Evolutionary conservation across 2,329 filamentous ascomycete species (phyloP), one percentile per base, ranked within the genome.

Genomic region (Fusarium sp.): DNA sequence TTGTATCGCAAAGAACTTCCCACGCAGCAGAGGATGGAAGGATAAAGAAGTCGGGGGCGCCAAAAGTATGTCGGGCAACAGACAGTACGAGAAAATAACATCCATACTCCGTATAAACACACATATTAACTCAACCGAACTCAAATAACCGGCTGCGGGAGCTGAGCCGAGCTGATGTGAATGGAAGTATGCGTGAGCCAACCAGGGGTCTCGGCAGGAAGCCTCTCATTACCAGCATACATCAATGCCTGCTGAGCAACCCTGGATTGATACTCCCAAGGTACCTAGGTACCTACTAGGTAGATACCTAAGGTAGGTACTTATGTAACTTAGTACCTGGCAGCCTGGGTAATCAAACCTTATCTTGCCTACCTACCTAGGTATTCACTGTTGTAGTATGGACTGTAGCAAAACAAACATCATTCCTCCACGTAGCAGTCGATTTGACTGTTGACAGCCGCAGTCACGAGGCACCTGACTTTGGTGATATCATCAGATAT

Each of bases 151-250:
- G 28, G 28, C 51, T 31, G 26, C 41, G 31, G 41, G 24, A 50
- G 20, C 41, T 58, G 30, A 36, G 55, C 55, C 55, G 31, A 28
- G 31, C 55, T 36, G 31, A 36, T 35, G 31, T n/a, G 54, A 45
- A 48, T 51, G 30, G n/a, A 51, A 51, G 47, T 35, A n/a, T 26
- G 16, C 14, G 35, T 41, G 35, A 54, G 26, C 50, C 50, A 54
- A 65, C 39, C 33, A 62, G 39, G 45, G 38, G 61, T 53, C 45
- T 53, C 38, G 61, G 56, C 61, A 47, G 30, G 30, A 53, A 69
- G 66, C 57, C 58, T 69, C 59, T 59, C 59, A 33, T 65, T 56
- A 38, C 45, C 53, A 67, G 41, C 48, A 58, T 41, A 39, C 50
- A 50, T 33, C 26, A 54, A 33, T 33, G 47, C 30, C 47, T 47